These are phyloP conservation scores for Venturia asperata DNA, from an alignment of 2,329 filamentous ascomycete species.

Conservation along the genomic window DNA sequence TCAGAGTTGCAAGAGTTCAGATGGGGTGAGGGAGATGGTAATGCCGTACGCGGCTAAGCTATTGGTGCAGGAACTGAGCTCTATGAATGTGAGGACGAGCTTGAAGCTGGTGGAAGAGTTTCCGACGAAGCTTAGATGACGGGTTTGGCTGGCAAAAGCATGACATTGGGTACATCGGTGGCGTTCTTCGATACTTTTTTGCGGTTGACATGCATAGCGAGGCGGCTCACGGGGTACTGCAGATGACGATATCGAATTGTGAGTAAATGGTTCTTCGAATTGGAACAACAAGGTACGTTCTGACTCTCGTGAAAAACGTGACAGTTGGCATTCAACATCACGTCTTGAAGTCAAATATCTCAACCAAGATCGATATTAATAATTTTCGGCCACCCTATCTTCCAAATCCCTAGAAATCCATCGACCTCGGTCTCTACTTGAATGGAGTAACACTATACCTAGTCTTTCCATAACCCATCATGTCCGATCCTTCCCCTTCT, in stretches of 20 bases:
- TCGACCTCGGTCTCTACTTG: neutral
- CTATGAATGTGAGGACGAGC: slow-evolving; percentile 96
- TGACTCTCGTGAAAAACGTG: neutral
- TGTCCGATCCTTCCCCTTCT: neutral
- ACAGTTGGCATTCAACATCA: neutral
- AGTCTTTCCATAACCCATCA: neutral
- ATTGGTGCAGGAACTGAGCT: slow-evolving; percentile 89
- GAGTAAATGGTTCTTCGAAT: neutral
- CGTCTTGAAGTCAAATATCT: neutral
- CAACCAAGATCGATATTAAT: neutral
- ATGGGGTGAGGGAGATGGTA: slow-evolving; percentile 81
- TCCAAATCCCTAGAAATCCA: neutral
- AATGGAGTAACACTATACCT: neutral
- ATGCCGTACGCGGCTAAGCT: slow-evolving; percentile 98
- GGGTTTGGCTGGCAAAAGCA: neutral
- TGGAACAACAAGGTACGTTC: neutral
- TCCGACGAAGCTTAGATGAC: slow-evolving; percentile 38
- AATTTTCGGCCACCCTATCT: neutral
- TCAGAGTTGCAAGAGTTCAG: slow-evolving; percentile 80
- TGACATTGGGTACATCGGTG: neutral
- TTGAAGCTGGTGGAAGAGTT: slow-evolving; percentile 93
- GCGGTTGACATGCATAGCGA: slow-evolving; percentile 6
- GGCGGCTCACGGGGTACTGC: neutral
- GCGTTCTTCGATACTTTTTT: neutral
- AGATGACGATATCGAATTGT: neutral